Evolutionary conservation across 1,284 basidiomycete species (phyloP).

Genomic region (Cryptococcus floricola): DNA sequence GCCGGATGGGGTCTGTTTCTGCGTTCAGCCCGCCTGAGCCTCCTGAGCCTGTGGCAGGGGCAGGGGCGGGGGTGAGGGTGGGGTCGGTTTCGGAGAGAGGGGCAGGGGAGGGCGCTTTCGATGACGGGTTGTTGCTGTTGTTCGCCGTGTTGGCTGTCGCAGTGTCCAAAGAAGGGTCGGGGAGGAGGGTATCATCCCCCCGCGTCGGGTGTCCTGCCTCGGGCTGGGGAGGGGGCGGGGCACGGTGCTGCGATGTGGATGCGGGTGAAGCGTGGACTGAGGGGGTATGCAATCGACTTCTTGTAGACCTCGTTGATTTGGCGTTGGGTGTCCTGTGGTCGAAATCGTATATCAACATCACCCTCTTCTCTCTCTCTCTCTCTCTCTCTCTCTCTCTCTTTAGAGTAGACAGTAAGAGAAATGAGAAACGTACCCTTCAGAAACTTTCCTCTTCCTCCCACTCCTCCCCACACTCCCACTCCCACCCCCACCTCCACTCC

Average conservation of each 20-base stretch:
- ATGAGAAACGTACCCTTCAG: neutral
- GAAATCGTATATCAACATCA: too few relatives aligned
- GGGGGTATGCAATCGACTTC: neutral
- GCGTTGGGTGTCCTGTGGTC: too few relatives aligned
- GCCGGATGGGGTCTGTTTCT: conserved; percentile 23
- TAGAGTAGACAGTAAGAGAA: too few relatives aligned
- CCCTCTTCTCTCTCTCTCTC: too few relatives aligned
- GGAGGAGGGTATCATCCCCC: too few relatives aligned
- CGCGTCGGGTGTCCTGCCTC: too few relatives aligned
- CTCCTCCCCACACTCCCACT: neutral
- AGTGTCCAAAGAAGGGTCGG: too few relatives aligned
- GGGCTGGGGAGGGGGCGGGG: too few relatives aligned
- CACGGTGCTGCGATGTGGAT: too few relatives aligned
- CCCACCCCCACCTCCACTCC: neutral
- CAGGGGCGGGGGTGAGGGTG: neutral
- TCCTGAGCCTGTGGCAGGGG: neutral
- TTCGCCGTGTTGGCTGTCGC: too few relatives aligned
- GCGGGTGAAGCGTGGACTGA: neutral
- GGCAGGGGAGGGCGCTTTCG: neutral
- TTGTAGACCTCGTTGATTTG: neutral
- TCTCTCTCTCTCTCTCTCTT: too few relatives aligned
- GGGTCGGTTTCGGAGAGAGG: neutral
- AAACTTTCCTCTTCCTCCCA: neutral
- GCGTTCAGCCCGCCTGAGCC: neutral
- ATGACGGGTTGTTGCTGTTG: too few relatives aligned